Percentiles rank a stretch among this genome's conserved stretches.
Evolutionary conservation across 2,329 filamentous ascomycete species (phyloP).

Genomic region (Neophaeococcomyces mojaviensis): DNA sequence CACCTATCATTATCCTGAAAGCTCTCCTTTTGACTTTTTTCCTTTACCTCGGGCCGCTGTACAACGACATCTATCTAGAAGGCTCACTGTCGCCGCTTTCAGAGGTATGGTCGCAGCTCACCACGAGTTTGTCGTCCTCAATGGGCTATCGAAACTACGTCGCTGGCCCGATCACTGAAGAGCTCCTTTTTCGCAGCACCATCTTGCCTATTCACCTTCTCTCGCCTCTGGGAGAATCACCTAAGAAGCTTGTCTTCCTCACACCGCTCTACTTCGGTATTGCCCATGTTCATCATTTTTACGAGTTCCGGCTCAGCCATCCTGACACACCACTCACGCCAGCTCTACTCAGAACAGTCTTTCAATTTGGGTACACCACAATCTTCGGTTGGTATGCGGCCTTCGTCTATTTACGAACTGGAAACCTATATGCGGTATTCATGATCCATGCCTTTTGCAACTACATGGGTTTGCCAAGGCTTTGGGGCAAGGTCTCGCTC

Average conservation of each 20-base stretch:
- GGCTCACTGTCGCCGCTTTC: constrained; percentile 32
- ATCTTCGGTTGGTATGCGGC: constrained; percentile 90
- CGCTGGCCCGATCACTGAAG: constrained; percentile 82
- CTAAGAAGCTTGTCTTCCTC: constrained; percentile 60
- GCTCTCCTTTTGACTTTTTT: constrained; percentile 64
- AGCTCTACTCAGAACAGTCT: constrained; percentile 62
- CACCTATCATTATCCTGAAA: constrained; percentile 55
- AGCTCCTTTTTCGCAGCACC: constrained; percentile 84
- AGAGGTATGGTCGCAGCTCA: constrained; percentile 13
- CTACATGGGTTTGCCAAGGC: constrained; percentile 74
- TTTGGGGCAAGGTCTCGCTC: constrained; percentile 70
- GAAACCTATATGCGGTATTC: constrained; percentile 68
- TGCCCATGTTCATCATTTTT: constrained; percentile 90
- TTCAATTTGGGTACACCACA: constrained; percentile 86
- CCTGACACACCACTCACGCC: constrained; percentile 58
- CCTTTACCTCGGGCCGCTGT: constrained; percentile 78
- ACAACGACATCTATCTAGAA: constrained; percentile 68
- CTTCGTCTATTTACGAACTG: constrained; percentile 79
- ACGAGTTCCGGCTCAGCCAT: constrained; percentile 81
- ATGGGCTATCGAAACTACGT: constrained; percentile 80
- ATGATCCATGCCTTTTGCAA: constrained; percentile 86
- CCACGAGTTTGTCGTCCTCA: constrained; percentile 62
- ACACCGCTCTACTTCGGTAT: constrained; percentile 87
- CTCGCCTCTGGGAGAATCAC: constrained; percentile 46
- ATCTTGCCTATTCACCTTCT: constrained; percentile 75